A percentile compares a stretch with the other conserved stretches of the same genome.
These are phyloP conservation scores for Dactylellina sp. DNA, from an alignment of 2,329 filamentous ascomycete genomes.

Conservation along the genomic window DNA sequence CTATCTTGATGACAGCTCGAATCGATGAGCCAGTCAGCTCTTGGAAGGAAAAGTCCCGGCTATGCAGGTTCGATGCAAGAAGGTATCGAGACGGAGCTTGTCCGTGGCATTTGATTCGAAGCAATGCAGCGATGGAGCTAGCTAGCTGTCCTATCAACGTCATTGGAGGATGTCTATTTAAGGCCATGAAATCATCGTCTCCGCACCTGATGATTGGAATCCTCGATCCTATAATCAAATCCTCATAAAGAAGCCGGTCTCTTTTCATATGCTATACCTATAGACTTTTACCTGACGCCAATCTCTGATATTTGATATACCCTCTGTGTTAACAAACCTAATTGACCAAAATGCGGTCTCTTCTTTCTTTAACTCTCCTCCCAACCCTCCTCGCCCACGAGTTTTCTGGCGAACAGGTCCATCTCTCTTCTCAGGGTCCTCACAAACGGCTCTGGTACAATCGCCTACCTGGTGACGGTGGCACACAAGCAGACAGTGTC, in stretches of 20 bases:
- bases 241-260: too few species aligned
- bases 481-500: conserved; percentile 87
- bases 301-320: too few species aligned
- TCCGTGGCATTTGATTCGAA: neutral
- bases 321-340: too few species aligned
- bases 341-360: conserved; percentile 24
- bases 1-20: neutral
- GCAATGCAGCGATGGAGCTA: conserved; percentile 4
- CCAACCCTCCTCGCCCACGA: conserved; percentile 12
- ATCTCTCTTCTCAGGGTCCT: conserved; percentile 68
- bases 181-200: neutral
- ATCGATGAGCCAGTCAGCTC: conserved; percentile 1
- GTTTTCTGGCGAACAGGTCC: conserved; percentile 24
- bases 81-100: conserved; percentile 21
- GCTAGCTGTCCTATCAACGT: conserved; percentile 7
- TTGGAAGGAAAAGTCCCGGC: neutral
- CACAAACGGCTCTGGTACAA: conserved; percentile 85
- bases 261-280: neutral
- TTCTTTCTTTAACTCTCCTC: conserved; percentile 4
- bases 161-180: conserved; percentile 20
- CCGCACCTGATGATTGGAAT: conserved; percentile 1
- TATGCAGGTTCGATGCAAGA: conserved; percentile 9
- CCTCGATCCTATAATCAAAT: neutral
- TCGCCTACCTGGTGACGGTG: conserved; percentile 82
- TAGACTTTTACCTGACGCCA: too few species aligned